Conservation (phyloP, 768 basidiomycete species). For the Udeniomyces megalosporus region DNA sequence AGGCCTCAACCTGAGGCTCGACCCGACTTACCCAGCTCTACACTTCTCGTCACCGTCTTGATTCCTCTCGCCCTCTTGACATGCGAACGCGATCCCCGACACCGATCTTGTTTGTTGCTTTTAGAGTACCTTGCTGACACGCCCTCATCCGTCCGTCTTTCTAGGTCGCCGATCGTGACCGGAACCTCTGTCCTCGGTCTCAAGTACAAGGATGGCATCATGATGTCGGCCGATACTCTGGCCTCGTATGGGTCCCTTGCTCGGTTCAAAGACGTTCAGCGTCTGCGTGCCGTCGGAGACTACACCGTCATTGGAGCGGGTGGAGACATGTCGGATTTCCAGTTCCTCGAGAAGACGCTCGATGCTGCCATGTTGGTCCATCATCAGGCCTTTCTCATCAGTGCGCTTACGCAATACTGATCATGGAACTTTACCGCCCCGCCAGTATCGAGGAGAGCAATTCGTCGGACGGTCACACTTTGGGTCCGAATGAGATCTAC, state of each 20-base stretch:
- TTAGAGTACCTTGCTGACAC: not conserved
- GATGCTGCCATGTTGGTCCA: conserved; percentile 47
- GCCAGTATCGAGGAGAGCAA: conserved; percentile 50
- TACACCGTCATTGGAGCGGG: conserved; percentile 79
- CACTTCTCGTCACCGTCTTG: not conserved
- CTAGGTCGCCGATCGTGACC: conserved; percentile 81
- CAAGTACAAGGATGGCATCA: conserved; percentile 88
- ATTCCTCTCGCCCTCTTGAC: not conserved
- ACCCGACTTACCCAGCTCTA: not conserved
- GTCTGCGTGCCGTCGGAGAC: conserved; percentile 66
- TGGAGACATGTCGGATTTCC: conserved; percentile 97
- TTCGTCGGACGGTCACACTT: conserved; percentile 61
- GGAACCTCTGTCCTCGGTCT: conserved; percentile 91
- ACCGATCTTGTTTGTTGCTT: not conserved
- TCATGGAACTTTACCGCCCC: not conserved
- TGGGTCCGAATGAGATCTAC: conserved; percentile 80
- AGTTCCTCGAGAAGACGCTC: conserved; percentile 66
- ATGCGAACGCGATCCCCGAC: not conserved
- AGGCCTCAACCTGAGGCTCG: too few species aligned
- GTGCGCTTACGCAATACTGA: not conserved
- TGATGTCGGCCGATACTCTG: conserved; percentile 98
- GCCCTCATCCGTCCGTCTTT: too few species aligned
- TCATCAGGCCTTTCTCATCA: not conserved
- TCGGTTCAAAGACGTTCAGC: conserved; percentile 83
- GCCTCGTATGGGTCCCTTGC: conserved; percentile 96